phyloP scores from a whole-genome alignment of 108 stramenopile genomes.

The Cylindrotheca closterium region DNA sequence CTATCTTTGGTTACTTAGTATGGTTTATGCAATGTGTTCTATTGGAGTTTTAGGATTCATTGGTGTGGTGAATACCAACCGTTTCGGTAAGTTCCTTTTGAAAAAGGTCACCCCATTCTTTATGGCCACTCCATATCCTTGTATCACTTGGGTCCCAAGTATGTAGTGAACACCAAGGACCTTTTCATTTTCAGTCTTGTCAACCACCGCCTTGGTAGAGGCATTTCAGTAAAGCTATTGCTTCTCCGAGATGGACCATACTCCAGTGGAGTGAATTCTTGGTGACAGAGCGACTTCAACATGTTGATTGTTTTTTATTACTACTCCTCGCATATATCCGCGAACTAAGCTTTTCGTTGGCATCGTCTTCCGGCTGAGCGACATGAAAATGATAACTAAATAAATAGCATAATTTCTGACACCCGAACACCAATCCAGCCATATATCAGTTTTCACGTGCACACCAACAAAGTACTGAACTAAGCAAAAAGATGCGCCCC shows the following conservation, averaged over 20 bases:
- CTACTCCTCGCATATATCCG: no score
- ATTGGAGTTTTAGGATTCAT: no score
- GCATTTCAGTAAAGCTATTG: slow-evolving; percentile 56
- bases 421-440: no score
- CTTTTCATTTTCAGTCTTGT: slow-evolving; percentile 43
- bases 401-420: no score
- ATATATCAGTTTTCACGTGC: no score
- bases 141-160: slow-evolving; percentile 95
- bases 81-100: slow-evolving; percentile 77
- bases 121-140: slow-evolving; percentile 93
- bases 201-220: slow-evolving; percentile 89
- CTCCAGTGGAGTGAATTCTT: slow-evolving; percentile 92
- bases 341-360: slow-evolving; percentile 72
- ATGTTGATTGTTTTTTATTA: no score
- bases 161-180: slow-evolving; percentile 96
- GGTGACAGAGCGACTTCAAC: slow-evolving; percentile 91
- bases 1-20: no score
- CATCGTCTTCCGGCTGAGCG: slow-evolving; percentile 95
- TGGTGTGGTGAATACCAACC: slow-evolving; percentile 98
- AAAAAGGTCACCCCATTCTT: slow-evolving; percentile 84
- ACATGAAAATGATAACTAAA: slow-evolving; percentile 93
- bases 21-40: no score
- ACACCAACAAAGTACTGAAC: no score
- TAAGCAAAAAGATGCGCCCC: no score
- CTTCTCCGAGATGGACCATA: slow-evolving; percentile 83